Base-by-base conservation (phyloP, 768 basidiomycete genomes). In the Gelatoporia subvermispora region DNA sequence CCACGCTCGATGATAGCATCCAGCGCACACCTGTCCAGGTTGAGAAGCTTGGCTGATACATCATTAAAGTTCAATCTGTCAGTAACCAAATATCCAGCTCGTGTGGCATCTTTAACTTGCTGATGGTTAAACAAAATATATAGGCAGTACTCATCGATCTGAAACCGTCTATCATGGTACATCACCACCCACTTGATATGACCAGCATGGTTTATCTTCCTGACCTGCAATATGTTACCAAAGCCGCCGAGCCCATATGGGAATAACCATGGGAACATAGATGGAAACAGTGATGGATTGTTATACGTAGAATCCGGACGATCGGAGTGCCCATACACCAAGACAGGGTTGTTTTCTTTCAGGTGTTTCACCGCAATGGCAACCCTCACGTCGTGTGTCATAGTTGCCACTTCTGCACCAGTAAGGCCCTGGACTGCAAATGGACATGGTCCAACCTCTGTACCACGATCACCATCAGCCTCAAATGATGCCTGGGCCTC, bases 121-220 rank as follows among this genome's bases (percentile, higher is more conserved):
- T 66, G 50, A 41, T 73, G 67, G 43, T 66, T 73, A 47, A 72
- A 73, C 0, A 62, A 68, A 21, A 71, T 48, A 25, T 72, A 65
- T 1, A 68, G 59, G 50, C 72, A 75, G 17, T 62, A 48, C 1
- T 55, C 9, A 46, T 74, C 71, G 1, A 18, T 50, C 48, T 73
- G 73, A 55, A 75, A 75, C 0, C 64, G 52, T 39, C 69, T 69
- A 45, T 73, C 71, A 45, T 68, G 60, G 51, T 72, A 73, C 65
- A 69, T 63, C 0, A 75, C 49, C 0, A 69, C 41, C 15, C 54
- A 37, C 17, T 49, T 45, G 18, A 66, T 68, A 36, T 70, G 68
- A 3, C 25, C 22, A 2, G 8, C 18, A 18, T 37, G 40, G 20
- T n/a, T 21, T 3, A 50, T n/a, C 15, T 5, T 9, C 1, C 11